These are phyloP conservation scores for Moesziomyces sp. DNA, from an alignment of 1,284 basidiomycete genomes.

Conservation along the genomic window DNA sequence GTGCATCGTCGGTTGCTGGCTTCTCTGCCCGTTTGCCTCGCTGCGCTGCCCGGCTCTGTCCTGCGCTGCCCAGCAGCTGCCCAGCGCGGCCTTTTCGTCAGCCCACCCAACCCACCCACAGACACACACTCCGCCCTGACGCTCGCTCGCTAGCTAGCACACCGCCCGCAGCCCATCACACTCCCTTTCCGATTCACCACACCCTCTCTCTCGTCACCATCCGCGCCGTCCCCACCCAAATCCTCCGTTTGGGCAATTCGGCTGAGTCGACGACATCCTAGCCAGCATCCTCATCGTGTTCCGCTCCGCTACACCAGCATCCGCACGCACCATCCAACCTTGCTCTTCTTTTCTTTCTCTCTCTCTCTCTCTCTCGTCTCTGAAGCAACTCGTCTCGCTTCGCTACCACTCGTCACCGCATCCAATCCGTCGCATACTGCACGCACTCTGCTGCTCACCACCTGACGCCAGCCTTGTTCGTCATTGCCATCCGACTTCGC, in stretches of 20 bases:
- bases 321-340: background rate
- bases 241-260: background rate
- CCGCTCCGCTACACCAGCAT: background rate
- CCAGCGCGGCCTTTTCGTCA: background rate
- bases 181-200: constrained; percentile 5
- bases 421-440: constrained; percentile 6
- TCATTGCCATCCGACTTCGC: constrained; percentile 11
- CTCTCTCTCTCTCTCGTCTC: background rate
- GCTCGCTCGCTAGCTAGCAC: background rate
- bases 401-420: background rate
- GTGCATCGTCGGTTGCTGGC: background rate
- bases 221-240: background rate
- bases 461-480: constrained; percentile 19
- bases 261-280: background rate
- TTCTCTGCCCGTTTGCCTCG: background rate
- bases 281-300: background rate
- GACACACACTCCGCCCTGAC: background rate
- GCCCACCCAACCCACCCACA: background rate
- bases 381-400: constrained; percentile 1
- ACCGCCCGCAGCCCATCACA: constrained; percentile 1
- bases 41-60: background rate
- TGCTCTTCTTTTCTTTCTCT: background rate
- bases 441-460: background rate
- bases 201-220: background rate
- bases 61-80: background rate